Evolutionary conservation across 1,284 basidiomycete genomes (phyloP).

Genomic region (Puccinia polysora): DNA sequence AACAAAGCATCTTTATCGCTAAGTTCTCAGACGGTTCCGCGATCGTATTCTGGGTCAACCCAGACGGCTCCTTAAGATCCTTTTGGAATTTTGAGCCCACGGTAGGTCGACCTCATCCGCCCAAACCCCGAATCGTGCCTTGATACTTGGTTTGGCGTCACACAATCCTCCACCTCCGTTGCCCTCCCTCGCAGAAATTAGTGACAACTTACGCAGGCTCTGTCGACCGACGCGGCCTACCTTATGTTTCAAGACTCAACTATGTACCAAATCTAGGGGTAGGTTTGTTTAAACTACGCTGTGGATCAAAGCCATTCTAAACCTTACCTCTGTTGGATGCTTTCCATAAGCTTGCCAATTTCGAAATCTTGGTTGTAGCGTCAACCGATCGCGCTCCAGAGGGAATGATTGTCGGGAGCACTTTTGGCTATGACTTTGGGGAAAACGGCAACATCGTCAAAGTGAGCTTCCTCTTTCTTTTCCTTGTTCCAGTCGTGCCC

Average conservation of each 20-base stretch:
- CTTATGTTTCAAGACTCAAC: conserved; percentile 33
- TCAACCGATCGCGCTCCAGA: conserved; percentile 37
- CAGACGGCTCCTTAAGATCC: conserved; percentile 19
- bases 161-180: no score
- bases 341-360: conserved; percentile 19
- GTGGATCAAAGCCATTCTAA: neutral
- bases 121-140: neutral
- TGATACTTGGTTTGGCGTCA: no score
- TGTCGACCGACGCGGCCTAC: conserved; percentile 39
- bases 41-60: conserved; percentile 1
- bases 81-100: conserved; percentile 32
- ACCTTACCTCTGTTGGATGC: neutral
- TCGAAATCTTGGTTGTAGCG: conserved; percentile 34
- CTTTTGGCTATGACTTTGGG: conserved; percentile 21
- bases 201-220: conserved; percentile 26
- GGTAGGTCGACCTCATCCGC: conserved; percentile 1
- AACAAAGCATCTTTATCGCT: conserved; percentile 23
- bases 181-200: neutral
- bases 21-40: conserved; percentile 28
- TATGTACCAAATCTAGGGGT: conserved; percentile 27
- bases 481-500: neutral
- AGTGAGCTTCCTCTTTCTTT: conserved; percentile 11
- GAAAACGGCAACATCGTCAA: conserved; percentile 28
- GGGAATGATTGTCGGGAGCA: conserved; percentile 30
- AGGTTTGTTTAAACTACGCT: no score